Base-by-base conservation (phyloP, 176 grass and related monocot genomes). In the Leersia perrieri region DNA sequence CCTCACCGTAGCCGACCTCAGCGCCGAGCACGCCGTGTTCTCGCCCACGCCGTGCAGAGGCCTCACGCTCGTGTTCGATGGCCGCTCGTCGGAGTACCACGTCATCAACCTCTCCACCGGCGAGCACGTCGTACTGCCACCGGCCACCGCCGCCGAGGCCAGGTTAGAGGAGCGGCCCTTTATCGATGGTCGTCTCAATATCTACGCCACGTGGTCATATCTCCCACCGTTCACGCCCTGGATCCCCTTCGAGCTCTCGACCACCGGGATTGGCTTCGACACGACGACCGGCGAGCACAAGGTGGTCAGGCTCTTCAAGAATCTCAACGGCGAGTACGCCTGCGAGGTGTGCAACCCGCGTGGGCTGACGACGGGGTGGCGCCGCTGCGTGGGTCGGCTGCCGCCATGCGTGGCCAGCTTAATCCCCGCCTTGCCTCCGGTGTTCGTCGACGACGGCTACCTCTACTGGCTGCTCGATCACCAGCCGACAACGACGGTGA, bases 211-310 rank as follows among this genome's bases (percentile, higher is more conserved):
- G 12, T 4, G 39, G 39, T 41, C 39, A 11, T 41, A 41, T 41
- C 22, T 20, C 10, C 31, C 30, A 34, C 14, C 0, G 5, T 4
- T 11, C 1, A 11, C 9, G 16, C 60, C 15, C 6, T 74, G 41
- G 71, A 4, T 1, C 2, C 81, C 62, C 20, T n/a, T 68, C 3
- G 44, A 75, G 44, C 16, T 67, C 33, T 28, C 33, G 11, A 74
- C 40, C 80, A n/a, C 70, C n/a, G 80, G 80, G 40, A 58, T 83
- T 15, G 60, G 70, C 13, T 83, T 83, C 32, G 81, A 83, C 60
- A 16, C 33, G 16, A 44, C 33, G 1, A 41, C 44, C 33, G 62
- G 81, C 15, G 11, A 67, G 33, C 81, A 75, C 72, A 83, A 83
- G 62, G 72, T 75, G 25, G 72, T 75, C 11, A 75, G 81, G 62